Base-by-base conservation (phyloP, 495 filamentous ascomycete species). In the Penicillium angulare region DNA sequence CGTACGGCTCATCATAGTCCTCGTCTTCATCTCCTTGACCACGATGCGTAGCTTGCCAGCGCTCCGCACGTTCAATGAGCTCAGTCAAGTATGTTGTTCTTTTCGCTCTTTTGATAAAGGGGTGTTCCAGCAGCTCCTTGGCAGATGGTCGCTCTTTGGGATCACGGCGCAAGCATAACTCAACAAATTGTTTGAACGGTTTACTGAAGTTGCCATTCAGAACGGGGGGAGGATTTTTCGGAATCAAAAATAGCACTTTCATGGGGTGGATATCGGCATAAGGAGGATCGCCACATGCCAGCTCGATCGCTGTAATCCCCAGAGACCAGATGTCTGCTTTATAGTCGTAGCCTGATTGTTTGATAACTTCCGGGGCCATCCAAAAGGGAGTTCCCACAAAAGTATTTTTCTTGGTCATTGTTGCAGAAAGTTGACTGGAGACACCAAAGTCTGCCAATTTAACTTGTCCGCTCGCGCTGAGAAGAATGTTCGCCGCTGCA, bases 361-460 rank as follows among this genome's bases (percentile, higher is more conserved):
- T 96, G 68, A 98, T 98, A 24, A 98, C 93, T 67, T 98, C 93
- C 7, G 93, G 93, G 4, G 93, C 93, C 93, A 98, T 98, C 93
- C 93, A 98, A 70, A 97, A 98, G 0, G 93, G 93, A 2, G 93
- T 97, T 12, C 93, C 93, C 18, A 98, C 93, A 64, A 98, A 98
- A 0, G 93, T 98, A 62, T 97, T 98, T 69, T 96, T 96, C 73
- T 97, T 96, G 20, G 95, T 96, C 89, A 97, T 97, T n/a, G 93
- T 97, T 2, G 90, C 90, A 18, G 92, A 92, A n/a, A 98, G 77
- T 62, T 98, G 93, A 12, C 92, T 91, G 18, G 92, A 96, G 13
- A 98, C 93, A 36, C 93, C 93, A 71, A 98, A 98, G 69, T 98
- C 93, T 7, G 93, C 93, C 49, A 98, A 74, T 67, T 98, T 98